Base-by-base conservation (phyloP, 352 stramenopile species). In the Pythium utonaiense region DNA sequence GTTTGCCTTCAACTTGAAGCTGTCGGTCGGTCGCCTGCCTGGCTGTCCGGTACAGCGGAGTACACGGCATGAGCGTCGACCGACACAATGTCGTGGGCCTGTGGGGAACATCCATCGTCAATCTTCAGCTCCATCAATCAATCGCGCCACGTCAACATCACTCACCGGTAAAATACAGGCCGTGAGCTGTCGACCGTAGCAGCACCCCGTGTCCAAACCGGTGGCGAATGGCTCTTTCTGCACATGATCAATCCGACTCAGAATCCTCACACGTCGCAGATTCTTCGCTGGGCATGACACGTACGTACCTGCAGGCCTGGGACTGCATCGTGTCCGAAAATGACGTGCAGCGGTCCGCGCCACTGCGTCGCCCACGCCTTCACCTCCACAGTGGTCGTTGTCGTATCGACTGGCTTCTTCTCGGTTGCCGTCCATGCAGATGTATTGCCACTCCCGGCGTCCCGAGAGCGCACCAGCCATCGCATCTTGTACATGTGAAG, bases 401-500 rank as follows among this genome's bases (percentile, higher is more conserved):
- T 77, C 9, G 72, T 64, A 24, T 62, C 68, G 16, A 57, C 36
- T 36, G 63, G 83, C 17, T 78, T 36, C 22, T 64, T 50, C 31
- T 71, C 67, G 44, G 69, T 57, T 48, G 60, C 73, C 30, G 57
- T 57, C 71, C 68, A 78, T 41, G 36, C 16, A 4, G 22, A 44
- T 3, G 1, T 14, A 3, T 19, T 14, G 10, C 10, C 21, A 42
- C 13, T 48, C 1, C 24, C 40, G 4, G 3, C 21, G 17, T 31
- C 31, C 1, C n/a, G 19, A 27, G 25, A 72, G 36, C 64, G 78
- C 2, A 41, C 40, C 51, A 92, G 33, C 33, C 74, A 89, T 24
- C 84, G 80, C 88, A 98, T 98, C 69, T 96, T 98, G 81, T 97
- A 97, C 84, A 98, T 86, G 22, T 96, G 71, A 4, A 85, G 42